Percentiles rank a stretch among this genome's conserved stretches.
Conservation (phyloP, 1,139 yeast genomes). For the Torulaspora pretoriensis region DNA sequence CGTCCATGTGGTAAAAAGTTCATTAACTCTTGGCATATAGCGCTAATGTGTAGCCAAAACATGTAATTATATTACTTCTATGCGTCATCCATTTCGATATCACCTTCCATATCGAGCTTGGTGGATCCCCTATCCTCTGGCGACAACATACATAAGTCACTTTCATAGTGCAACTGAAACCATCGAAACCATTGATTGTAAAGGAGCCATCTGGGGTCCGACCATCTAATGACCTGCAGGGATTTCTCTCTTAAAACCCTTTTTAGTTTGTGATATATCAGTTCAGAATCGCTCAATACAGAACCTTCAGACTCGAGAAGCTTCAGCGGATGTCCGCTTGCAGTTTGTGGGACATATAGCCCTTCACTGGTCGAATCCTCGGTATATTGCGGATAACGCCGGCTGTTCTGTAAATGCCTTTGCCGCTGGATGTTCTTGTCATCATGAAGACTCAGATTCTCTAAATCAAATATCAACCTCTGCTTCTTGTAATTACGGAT, state of each 20-base stretch:
- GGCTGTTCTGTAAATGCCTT: constrained; percentile 1
- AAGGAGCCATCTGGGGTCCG: constrained; percentile 20
- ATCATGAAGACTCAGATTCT: constrained; percentile 25
- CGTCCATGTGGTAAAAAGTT: not conserved
- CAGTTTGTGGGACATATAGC: constrained; percentile 8
- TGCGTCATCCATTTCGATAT: constrained; percentile 22
- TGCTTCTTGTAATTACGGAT: constrained; percentile 33
- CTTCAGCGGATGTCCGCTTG: constrained; percentile 5
- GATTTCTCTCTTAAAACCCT: constrained; percentile 24
- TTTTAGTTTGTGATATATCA: constrained; percentile 21
- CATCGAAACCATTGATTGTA: constrained; percentile 29
- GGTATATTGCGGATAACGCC: not conserved
- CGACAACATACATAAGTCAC: not conserved
- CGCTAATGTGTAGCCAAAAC: not conserved
- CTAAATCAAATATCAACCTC: constrained; percentile 30
- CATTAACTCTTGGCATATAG: not conserved
- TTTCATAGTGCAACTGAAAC: constrained; percentile 14
- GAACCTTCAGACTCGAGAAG: constrained; percentile 3
- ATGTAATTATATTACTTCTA: constrained; percentile 9
- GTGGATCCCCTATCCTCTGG: too few species aligned
- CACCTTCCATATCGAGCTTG: constrained; percentile 14
- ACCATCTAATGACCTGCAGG: constrained; percentile 30
- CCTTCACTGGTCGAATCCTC: constrained; percentile 1
- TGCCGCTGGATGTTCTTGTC: constrained; percentile 6
- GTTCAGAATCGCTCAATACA: constrained; percentile 2